A percentile compares a stretch with the other conserved stretches of the same genome.
phyloP scores from a whole-genome alignment of 805 yeast genomes.

The Kluyveromyces lactis region DNA sequence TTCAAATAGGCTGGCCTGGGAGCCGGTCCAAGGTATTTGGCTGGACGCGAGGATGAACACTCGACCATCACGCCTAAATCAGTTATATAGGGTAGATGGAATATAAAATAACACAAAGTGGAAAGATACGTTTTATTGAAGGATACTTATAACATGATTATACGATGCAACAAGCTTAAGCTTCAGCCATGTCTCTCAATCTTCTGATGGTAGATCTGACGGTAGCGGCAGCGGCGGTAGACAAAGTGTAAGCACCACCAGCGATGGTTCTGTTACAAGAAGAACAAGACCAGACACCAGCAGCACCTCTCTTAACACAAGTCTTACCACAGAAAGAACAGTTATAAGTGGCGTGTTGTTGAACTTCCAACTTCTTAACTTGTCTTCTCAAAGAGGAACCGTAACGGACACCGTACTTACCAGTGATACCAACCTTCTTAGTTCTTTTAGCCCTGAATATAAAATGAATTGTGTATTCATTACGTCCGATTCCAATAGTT shows the following conservation, averaged over 20 bases:
- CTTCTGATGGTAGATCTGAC: conserved; percentile 99
- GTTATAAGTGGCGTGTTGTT: conserved; percentile 98
- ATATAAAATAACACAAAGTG: too few species aligned
- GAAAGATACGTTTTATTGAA: conserved; percentile 3
- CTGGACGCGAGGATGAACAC: too few species aligned
- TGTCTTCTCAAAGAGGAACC: conserved; percentile 99
- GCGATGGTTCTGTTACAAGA: conserved; percentile 95
- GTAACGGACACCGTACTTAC: conserved; percentile 99
- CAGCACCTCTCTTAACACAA: conserved; percentile 93
- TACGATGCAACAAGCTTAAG: conserved; percentile 44
- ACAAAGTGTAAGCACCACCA: conserved; percentile 99
- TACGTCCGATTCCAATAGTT: too few species aligned
- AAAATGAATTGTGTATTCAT: conserved; percentile 2
- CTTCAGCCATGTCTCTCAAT: conserved; percentile 99
- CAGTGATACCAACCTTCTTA: conserved; percentile 99
- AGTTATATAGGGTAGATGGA: too few species aligned
- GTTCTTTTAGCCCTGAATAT: conserved; percentile 94
- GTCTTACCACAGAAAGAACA: conserved; percentile 99
- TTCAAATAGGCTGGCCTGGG: too few species aligned
- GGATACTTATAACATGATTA: conserved; percentile 4
- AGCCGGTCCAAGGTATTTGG: too few species aligned
- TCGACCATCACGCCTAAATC: too few species aligned
- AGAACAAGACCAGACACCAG: conserved; percentile 98
- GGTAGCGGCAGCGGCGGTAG: conserved; percentile 99
- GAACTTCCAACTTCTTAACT: conserved; percentile 98